Evolutionary conservation across 2,329 filamentous ascomycete species (phyloP).

Genomic region (Domatiomyces catenatus): DNA sequence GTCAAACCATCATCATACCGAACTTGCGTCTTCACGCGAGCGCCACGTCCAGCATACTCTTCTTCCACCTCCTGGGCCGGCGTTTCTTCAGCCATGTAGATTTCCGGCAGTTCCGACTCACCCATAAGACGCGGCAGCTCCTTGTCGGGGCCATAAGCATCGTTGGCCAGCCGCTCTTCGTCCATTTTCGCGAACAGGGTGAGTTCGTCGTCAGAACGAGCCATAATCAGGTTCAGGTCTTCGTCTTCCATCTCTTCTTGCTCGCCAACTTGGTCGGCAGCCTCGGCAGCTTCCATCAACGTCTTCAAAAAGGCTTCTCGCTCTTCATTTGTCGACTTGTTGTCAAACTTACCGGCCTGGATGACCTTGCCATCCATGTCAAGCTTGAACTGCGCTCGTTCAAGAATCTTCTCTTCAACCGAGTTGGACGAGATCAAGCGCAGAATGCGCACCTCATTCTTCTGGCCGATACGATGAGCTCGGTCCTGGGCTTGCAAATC

Average conservation of each 20-base stretch:
- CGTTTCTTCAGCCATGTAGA: slow-evolving; percentile 67
- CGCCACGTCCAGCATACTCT: slow-evolving; percentile 70
- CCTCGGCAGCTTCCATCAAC: slow-evolving; percentile 66
- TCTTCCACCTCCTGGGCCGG: slow-evolving; percentile 53
- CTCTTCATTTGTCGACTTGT: slow-evolving; percentile 97
- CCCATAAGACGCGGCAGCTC: slow-evolving; percentile 63
- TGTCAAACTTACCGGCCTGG: slow-evolving; percentile 97
- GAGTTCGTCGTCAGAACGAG: slow-evolving; percentile 71
- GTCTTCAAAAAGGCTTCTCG: slow-evolving; percentile 93
- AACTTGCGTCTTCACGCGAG: slow-evolving; percentile 84
- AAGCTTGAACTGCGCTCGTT: slow-evolving; percentile 91
- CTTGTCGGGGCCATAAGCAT: slow-evolving; percentile 57
- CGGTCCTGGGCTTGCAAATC: slow-evolving; percentile 98
- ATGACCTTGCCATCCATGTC: slow-evolving; percentile 99
- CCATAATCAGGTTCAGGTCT: slow-evolving; percentile 86
- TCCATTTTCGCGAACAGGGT: slow-evolving; percentile 68
- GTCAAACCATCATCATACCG: slow-evolving; percentile 95
- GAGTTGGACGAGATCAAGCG: slow-evolving; percentile 93
- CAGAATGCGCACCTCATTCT: slow-evolving; percentile 96
- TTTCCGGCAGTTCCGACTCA: slow-evolving; percentile 80
- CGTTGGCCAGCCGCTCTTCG: slow-evolving; percentile 50
- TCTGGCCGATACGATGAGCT: slow-evolving; percentile 98
- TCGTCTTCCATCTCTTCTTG: slow-evolving; percentile 94
- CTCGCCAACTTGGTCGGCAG: slow-evolving; percentile 56
- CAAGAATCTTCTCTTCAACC: slow-evolving; percentile 95